Percentiles rank a stretch among this genome's conserved stretches.
phyloP scores from a whole-genome alignment of 257 asterid species.

The Fraxinus pennsylvanica region DNA sequence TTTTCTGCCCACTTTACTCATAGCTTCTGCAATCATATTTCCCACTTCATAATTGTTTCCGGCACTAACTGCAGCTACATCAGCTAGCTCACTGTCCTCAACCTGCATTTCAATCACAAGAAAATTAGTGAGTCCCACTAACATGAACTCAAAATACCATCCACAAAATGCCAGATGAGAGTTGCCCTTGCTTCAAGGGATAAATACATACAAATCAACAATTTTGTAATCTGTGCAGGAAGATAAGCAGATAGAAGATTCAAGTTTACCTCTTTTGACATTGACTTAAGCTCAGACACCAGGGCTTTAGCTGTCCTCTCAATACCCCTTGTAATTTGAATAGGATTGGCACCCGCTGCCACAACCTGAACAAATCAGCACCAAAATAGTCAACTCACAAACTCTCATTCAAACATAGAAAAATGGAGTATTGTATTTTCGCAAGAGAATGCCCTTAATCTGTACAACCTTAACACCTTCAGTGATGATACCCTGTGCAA shows the following conservation, averaged over 20 bases:
- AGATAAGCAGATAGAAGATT: neutral
- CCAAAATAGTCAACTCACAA: neutral
- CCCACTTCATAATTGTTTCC: slow-evolving; percentile 47
- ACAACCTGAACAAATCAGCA: slow-evolving; percentile 42
- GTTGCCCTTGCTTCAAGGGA: neutral
- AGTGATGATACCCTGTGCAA: slow-evolving; percentile 43
- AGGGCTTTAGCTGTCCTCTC: slow-evolving; percentile 55
- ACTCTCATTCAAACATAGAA: neutral
- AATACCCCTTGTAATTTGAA: slow-evolving; percentile 60
- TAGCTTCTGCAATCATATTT: slow-evolving; percentile 45
- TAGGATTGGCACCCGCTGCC: slow-evolving; percentile 67
- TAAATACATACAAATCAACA: neutral
- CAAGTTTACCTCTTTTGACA: slow-evolving; percentile 54
- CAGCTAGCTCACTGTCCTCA: slow-evolving; percentile 44
- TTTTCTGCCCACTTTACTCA: slow-evolving; percentile 43
- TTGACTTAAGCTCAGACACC: slow-evolving; percentile 49
- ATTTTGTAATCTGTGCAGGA: neutral
- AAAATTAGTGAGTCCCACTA: neutral
- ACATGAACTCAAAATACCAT: neutral
- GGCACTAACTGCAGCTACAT: slow-evolving; percentile 48
- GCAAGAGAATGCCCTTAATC: neutral
- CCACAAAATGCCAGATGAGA: neutral
- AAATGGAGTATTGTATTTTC: neutral
- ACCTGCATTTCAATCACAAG: slow-evolving; percentile 23
- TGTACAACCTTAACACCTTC: slow-evolving; percentile 42